Evolutionary conservation across 1,139 yeast species (phyloP).

Genomic region (Blastobotrys capitulatus): DNA sequence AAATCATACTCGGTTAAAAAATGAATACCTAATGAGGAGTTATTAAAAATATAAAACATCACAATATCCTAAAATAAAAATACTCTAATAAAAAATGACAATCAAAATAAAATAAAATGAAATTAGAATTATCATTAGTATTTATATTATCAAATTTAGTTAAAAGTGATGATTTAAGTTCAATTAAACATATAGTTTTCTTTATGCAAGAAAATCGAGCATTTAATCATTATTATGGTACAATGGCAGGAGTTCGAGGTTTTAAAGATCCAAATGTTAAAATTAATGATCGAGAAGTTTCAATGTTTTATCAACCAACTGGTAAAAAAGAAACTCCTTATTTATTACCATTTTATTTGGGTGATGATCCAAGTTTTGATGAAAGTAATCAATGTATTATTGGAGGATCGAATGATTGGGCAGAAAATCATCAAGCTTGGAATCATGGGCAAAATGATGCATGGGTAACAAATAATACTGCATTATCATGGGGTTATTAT

Average conservation of each 20-base stretch:
- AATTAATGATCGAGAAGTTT: constrained; percentile 1
- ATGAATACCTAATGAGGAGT: too few relatives aligned
- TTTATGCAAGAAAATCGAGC: constrained; percentile 30
- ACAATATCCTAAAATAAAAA: too few relatives aligned
- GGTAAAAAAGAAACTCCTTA: constrained; percentile 2
- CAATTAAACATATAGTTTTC: constrained; percentile 24
- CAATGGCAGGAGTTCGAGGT: constrained; percentile 30
- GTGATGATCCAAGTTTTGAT: constrained; percentile 17
- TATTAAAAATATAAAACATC: too few relatives aligned
- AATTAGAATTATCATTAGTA: neutral
- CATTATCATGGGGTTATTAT: constrained; percentile 24
- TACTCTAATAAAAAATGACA: too few relatives aligned
- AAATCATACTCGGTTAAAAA: too few relatives aligned
- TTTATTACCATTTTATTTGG: constrained; percentile 19
- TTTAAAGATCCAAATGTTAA: constrained; percentile 27
- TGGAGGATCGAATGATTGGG: constrained; percentile 26
- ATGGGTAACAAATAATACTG: constrained; percentile 25
- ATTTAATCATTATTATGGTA: constrained; percentile 28
- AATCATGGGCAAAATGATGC: constrained; percentile 21
- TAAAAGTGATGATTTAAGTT: constrained; percentile 51
- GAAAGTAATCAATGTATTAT: constrained; percentile 23
- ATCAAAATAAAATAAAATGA: too few relatives aligned
- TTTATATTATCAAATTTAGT: neutral
- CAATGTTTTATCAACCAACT: constrained; percentile 14
- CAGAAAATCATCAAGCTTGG: constrained; percentile 25